A percentile compares a stretch with the other conserved stretches of the same genome.
Evolutionary conservation across 2,329 filamentous ascomycete species (phyloP).

Genomic region (Pseudocercospora fijiensis): DNA sequence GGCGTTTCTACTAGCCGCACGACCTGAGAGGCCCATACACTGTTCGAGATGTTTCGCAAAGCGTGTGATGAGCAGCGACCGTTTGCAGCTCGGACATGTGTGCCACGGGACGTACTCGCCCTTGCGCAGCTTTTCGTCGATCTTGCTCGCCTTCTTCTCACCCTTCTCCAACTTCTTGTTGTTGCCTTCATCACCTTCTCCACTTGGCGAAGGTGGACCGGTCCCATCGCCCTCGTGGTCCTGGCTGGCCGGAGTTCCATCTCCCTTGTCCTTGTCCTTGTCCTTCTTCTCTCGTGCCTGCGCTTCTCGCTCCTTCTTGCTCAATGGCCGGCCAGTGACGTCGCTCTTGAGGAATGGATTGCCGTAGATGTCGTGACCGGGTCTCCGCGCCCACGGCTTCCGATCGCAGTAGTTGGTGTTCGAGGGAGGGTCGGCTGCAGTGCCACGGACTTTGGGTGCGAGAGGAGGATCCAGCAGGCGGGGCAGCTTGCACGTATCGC

Average conservation of each 20-base stretch:
- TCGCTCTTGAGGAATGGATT: constrained; percentile 76
- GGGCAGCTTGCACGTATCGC: constrained; percentile 71
- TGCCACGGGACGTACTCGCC: constrained; percentile 56
- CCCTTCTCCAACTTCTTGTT: constrained; percentile 46
- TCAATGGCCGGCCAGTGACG: constrained; percentile 53
- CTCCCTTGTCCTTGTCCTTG: constrained; percentile 39
- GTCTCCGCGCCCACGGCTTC: constrained; percentile 72
- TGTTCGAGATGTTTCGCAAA: constrained; percentile 63
- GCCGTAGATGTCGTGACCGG: constrained; percentile 77
- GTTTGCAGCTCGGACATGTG: constrained; percentile 60
- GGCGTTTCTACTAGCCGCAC: constrained; percentile 52
- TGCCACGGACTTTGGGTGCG: constrained; percentile 43
- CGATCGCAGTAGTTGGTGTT: constrained; percentile 70
- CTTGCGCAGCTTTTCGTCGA: constrained; percentile 49
- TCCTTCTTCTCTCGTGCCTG: constrained; percentile 45
- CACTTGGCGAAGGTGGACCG: constrained; percentile 36
- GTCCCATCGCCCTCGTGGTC: constrained; percentile 41
- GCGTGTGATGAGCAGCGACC: constrained; percentile 60
- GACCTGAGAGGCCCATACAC: constrained; percentile 58
- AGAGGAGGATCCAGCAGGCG: constrained; percentile 69
- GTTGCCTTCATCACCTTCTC: constrained; percentile 29
- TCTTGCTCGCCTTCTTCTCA: constrained; percentile 44
- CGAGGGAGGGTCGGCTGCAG: constrained; percentile 42
- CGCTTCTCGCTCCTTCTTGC: constrained; percentile 74
- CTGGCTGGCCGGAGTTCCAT: constrained; percentile 47